Percentiles rank a stretch among this genome's conserved stretches.
phyloP scores from a whole-genome alignment of 805 yeast species.

The Sugiyamaella valdiviana region DNA sequence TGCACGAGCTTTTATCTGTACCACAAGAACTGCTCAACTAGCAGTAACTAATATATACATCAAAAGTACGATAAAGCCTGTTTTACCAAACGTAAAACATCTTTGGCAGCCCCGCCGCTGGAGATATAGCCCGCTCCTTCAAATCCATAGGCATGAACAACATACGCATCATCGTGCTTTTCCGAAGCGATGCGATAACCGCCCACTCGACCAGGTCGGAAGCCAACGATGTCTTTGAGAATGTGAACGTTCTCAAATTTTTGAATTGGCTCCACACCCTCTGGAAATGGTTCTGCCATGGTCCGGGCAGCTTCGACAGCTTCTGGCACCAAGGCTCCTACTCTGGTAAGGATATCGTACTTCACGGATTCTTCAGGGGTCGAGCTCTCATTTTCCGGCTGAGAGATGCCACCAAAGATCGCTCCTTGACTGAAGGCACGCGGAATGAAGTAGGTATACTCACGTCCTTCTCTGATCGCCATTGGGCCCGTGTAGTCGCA shows the following conservation, averaged over 20 bases:
- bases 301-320: constrained; percentile 7
- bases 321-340: constrained; percentile 6
- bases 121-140: constrained; percentile 62
- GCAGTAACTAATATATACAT: not conserved
- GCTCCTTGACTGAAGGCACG: constrained; percentile 18
- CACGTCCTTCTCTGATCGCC: constrained; percentile 15
- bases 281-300: not conserved
- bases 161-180: constrained; percentile 23
- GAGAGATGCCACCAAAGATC: constrained; percentile 20
- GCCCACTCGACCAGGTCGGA: constrained; percentile 58
- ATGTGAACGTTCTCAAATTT: constrained; percentile 21
- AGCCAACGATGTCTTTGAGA: constrained; percentile 51
- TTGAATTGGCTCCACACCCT: not conserved
- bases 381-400: constrained; percentile 12
- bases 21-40: not conserved
- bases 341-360: constrained; percentile 13
- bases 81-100: constrained; percentile 27
- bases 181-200: constrained; percentile 51
- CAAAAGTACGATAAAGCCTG: not conserved
- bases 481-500: constrained; percentile 17
- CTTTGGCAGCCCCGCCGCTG: constrained; percentile 47
- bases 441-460: constrained; percentile 20
- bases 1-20: constrained; percentile 7
- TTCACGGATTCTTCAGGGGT: constrained; percentile 10
- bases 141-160: constrained; percentile 62